phyloP scores from a whole-genome alignment of 1,284 basidiomycete genomes.

The Bondarzewia mesenterica region DNA sequence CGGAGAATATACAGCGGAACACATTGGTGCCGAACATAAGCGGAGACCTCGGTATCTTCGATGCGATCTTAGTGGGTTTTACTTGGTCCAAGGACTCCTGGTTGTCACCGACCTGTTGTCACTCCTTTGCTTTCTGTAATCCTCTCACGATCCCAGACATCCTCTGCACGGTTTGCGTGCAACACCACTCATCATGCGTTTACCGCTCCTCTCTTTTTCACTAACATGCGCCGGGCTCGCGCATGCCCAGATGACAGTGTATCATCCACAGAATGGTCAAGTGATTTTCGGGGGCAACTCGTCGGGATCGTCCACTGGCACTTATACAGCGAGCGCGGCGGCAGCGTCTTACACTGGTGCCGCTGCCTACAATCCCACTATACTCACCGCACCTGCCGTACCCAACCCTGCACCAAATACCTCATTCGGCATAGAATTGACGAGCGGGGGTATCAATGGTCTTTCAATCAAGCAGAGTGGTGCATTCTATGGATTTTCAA shows the following conservation, averaged over 20 bases:
- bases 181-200: neutral
- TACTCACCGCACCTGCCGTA: conserved; percentile 32
- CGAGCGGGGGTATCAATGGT: conserved; percentile 26
- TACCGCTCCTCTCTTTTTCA: neutral
- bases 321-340: conserved; percentile 12
- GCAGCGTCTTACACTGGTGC: conserved; percentile 29
- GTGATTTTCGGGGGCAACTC: neutral
- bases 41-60: too few species aligned
- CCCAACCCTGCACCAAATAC: conserved; percentile 31
- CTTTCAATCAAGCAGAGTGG: conserved; percentile 21
- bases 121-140: neutral
- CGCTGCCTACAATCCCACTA: conserved; percentile 35
- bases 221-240: neutral
- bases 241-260: neutral
- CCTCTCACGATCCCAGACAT: neutral
- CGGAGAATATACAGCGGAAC: too few species aligned
- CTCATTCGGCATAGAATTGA: conserved; percentile 33
- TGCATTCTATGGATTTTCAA: conserved; percentile 39
- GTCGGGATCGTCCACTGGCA: neutral
- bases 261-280: neutral
- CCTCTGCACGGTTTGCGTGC: neutral
- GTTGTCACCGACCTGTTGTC: too few species aligned
- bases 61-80: too few species aligned
- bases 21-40: too few species aligned
- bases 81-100: too few species aligned